These are phyloP conservation scores for Aaosphaeria pasadenensis DNA, from an alignment of 2,329 filamentous ascomycete genomes.

Conservation along the genomic window DNA sequence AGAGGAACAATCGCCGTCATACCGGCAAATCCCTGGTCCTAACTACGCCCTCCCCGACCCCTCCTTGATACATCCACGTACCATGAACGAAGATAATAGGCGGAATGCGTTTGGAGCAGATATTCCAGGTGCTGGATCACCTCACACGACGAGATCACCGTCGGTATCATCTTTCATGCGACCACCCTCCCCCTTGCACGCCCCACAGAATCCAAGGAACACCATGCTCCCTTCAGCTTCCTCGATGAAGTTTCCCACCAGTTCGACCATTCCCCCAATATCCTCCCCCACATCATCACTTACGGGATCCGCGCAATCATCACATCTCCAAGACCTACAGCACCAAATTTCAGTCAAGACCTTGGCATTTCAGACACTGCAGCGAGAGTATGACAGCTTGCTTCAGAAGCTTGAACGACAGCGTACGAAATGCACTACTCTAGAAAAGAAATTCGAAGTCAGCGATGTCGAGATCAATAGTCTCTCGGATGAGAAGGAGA, in stretches of 20 bases:
- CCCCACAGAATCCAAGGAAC: conserved; percentile 17
- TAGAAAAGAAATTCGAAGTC: conserved; percentile 45
- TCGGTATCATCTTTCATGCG: conserved; percentile 41
- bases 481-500: conserved; percentile 50
- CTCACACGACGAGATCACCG: conserved; percentile 38
- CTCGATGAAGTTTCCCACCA: conserved; percentile 21
- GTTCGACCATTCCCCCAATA: conserved; percentile 18
- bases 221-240: conserved; percentile 29
- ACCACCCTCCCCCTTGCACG: conserved; percentile 24
- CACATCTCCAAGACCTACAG: conserved; percentile 50
- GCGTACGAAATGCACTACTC: conserved; percentile 47
- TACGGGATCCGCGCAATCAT: conserved; percentile 30
- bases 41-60: conserved; percentile 9
- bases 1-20: conserved; percentile 19
- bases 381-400: conserved; percentile 53
- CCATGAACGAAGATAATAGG: conserved; percentile 15
- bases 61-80: conserved; percentile 8
- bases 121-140: conserved; percentile 13
- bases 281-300: conserved; percentile 20
- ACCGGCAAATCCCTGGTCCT: conserved; percentile 9
- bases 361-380: conserved; percentile 51
- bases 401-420: conserved; percentile 52
- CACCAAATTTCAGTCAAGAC: conserved; percentile 55
- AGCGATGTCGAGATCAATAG: conserved; percentile 45
- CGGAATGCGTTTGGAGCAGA: conserved; percentile 16